Evolutionary conservation across 257 asterid genomes (phyloP), one percentile per base, ranked within the genome.

Genomic region (Solanum gandarillasii): DNA sequence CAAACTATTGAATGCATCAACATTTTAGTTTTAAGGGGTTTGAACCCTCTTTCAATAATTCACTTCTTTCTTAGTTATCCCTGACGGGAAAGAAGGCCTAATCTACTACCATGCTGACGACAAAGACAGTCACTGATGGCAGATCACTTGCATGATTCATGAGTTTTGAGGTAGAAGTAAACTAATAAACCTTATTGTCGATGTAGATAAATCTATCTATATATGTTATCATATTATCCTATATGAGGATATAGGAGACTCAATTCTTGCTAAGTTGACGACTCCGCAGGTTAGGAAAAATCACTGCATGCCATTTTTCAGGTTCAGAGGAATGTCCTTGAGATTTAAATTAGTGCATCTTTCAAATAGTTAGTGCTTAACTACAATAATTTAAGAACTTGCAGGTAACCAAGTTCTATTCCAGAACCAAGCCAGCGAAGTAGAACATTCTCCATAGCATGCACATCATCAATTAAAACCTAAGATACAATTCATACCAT

Each of bases 401-500:
- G 68, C 85, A 81, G 68, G 41, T 16, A 81, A 81, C 25, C 39
- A 81, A 81, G 68, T 46, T 48, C 29, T 81, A 46, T 36, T 46
- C 68, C 20, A 31, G 41, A 81, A 43, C 68, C 41, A 43, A 29
- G 68, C 55, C 39, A 46, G 68, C 41, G 29, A 82, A 48, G 85
- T 27, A 46, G 35, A 46, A 46, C 29, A 27, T 23, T 73, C n/a
- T 52, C 31, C 55, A 16, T 68, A 48, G 55, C 73, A 74, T 34
- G 14, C 43, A 68, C 8, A 89, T 79, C 14, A 25, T 12, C 39
- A 11, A 86, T 35, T 23, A 39, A 88, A 34, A 16, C 29, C 46
- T 23, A 58, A 34, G 41, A 12, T 2, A 46, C 43, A 35, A 31
- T 85, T 86, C 89, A 10, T 94, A 95, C 98, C 99, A 68, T 95